These are phyloP conservation scores for Monosporascus sp. DNA, from an alignment of 2,329 filamentous ascomycete genomes.

Conservation along the genomic window DNA sequence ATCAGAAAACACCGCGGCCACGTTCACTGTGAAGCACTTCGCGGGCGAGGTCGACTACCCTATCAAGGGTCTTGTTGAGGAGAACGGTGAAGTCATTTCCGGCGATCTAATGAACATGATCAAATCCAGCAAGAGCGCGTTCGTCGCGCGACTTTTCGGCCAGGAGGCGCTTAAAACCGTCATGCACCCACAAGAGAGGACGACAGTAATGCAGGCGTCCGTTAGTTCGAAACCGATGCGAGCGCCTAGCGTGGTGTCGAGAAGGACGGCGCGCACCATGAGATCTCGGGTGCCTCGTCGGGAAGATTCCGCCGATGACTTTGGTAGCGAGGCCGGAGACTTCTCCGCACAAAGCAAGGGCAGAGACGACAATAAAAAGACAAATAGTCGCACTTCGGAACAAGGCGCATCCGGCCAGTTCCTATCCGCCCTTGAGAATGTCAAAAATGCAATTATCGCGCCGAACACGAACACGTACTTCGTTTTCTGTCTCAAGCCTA, in stretches of 20 bases:
- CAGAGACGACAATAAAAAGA: slow-evolving; percentile 29
- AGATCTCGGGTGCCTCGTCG: slow-evolving; percentile 32
- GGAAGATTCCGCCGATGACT: slow-evolving; percentile 40
- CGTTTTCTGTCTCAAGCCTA: slow-evolving; percentile 94
- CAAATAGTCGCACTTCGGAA: slow-evolving; percentile 46
- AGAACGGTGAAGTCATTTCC: slow-evolving; percentile 93
- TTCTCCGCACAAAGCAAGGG: slow-evolving; percentile 13
- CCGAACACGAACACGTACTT: slow-evolving; percentile 90
- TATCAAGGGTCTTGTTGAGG: slow-evolving; percentile 79
- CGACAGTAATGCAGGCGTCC: slow-evolving; percentile 89
- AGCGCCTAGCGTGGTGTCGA: slow-evolving; percentile 85
- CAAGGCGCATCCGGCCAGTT: slow-evolving; percentile 94
- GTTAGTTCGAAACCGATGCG: slow-evolving; percentile 93
- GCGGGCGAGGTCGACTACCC: slow-evolving; percentile 95
- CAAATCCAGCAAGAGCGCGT: slow-evolving; percentile 79
- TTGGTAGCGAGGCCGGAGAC: slow-evolving; percentile 47
- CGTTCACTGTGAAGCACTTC: slow-evolving; percentile 91
- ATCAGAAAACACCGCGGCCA: slow-evolving; percentile 72
- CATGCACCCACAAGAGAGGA: slow-evolving; percentile 85
- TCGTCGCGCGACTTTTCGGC: slow-evolving; percentile 87
- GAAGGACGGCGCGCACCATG: slow-evolving; percentile 51
- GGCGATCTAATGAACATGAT: slow-evolving; percentile 94
- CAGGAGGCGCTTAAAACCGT: slow-evolving; percentile 91
- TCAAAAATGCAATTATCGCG: slow-evolving; percentile 78
- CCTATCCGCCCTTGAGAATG: slow-evolving; percentile 79